Evolutionary conservation across 345 rosid genomes (phyloP), one percentile per base, ranked within the genome.

Genomic region (Pistacia atlantica): DNA sequence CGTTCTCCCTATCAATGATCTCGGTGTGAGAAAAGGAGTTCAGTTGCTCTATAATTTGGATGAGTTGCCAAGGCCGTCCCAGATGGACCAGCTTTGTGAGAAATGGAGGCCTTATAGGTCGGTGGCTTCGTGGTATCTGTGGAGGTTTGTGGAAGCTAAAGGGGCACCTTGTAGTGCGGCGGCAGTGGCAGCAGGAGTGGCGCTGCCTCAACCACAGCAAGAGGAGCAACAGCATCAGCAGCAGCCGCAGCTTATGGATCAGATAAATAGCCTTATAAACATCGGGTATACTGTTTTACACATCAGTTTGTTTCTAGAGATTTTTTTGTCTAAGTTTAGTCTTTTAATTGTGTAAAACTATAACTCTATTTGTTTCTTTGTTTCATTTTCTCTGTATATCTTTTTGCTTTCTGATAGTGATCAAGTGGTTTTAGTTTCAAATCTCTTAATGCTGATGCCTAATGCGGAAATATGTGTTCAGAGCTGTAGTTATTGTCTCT

Each of bases 101-200:
- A 94, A 90, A 64, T 96, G 99, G 99, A 91, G 97, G 83, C 97
- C 98, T 0, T 96, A 96, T n/a, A 83, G 97, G 77, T 96, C 98
- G 0, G 98, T 96, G 16, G 99, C 89, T 11, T 87, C 98, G 0
- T 94, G 97, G 98, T 96, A 93, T 74, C 81, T 96, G 62, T 92
- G 97, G 98, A 84, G 99, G 88, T 87, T 88, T 54, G 83, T 87
- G 78, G 97, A 94, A 84, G 69, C 90, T 14, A 96, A 89, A 69
- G 90, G 92, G 60, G 59, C 93, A 0, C 90, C 98, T 65, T 83
- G 93, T 0, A 90, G 86, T 86, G 93, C 93, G 0, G 87, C 82
- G 3, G 88, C 90, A 1, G 87, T 89, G 71, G 89, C 89, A 1
- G 80, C 91, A 3, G 84, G 87, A 77, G 79, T 81, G 77, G 78